phyloP scores from a whole-genome alignment of 169 alveolate species.

The Plasmodium billcollinsi region DNA sequence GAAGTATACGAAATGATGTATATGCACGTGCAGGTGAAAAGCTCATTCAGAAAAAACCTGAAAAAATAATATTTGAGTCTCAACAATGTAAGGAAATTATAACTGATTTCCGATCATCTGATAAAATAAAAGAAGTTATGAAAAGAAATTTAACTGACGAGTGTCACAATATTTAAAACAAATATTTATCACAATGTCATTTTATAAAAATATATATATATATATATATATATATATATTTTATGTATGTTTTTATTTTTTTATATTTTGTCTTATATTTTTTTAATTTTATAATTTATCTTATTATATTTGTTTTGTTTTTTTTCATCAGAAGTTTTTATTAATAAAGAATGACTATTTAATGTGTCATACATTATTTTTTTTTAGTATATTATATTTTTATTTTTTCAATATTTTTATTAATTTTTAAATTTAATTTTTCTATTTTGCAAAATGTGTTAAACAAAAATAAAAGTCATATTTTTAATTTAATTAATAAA shows the following conservation, averaged over 20 bases:
- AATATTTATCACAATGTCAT: too few species aligned
- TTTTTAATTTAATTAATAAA: conserved; percentile 7
- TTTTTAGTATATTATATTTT: conserved; percentile 10
- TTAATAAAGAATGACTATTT: neutral
- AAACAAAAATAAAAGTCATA: neutral
- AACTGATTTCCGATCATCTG: conserved; percentile 50
- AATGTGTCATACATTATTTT: neutral
- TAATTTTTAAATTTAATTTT: conserved; percentile 4
- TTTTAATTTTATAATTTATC: conserved; percentile 3
- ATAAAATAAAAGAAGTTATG: conserved; percentile 76
- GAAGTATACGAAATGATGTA: conserved; percentile 1
- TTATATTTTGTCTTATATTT: neutral
- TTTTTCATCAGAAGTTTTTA: neutral
- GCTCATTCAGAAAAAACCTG: conserved; percentile 13
- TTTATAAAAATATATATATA: neutral
- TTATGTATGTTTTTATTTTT: neutral
- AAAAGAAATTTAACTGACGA: conserved; percentile 67
- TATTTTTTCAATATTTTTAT: neutral
- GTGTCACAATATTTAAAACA: conserved; percentile 24
- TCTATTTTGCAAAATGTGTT: conserved; percentile 8
- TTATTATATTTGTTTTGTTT: neutral
- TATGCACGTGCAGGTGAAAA: conserved; percentile 62
- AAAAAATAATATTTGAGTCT: conserved; percentile 36
- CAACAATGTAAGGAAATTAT: conserved; percentile 31
- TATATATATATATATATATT: neutral